These are phyloP conservation scores for Candida multigemmis DNA, from an alignment of 805 yeast species.

Conservation along the genomic window DNA sequence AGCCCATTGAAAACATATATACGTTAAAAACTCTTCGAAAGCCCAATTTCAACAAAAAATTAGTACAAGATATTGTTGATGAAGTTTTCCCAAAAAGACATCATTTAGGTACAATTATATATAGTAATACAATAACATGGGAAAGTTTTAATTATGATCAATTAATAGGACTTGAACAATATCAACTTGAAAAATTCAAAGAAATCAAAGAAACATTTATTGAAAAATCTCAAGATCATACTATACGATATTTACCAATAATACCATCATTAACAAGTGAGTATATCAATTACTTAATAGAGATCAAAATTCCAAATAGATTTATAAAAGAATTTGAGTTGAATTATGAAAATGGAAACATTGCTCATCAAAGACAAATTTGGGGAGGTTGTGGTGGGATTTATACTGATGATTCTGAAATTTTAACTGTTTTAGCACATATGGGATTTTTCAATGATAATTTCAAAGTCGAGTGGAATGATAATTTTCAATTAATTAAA, in stretches of 20 bases:
- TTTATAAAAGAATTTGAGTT: slow-evolving; percentile 29
- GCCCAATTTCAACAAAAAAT: slow-evolving; percentile 10
- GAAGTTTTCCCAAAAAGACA: slow-evolving; percentile 21
- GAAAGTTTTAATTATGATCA: slow-evolving; percentile 23
- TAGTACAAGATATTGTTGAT: slow-evolving; percentile 11
- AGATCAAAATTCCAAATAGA: slow-evolving; percentile 45
- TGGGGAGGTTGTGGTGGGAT: slow-evolving; percentile 84
- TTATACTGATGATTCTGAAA: slow-evolving; percentile 90
- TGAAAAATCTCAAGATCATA: slow-evolving; percentile 12
- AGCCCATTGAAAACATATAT: too few species aligned
- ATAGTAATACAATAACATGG: slow-evolving; percentile 48
- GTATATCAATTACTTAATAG: slow-evolving; percentile 35
- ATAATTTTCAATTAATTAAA: slow-evolving; percentile 8
- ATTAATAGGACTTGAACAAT: slow-evolving; percentile 21
- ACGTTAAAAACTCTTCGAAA: too few species aligned
- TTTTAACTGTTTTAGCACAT: slow-evolving; percentile 67
- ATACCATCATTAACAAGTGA: slow-evolving; percentile 29
- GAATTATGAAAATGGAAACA: slow-evolving; percentile 31
- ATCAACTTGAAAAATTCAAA: slow-evolving; percentile 17
- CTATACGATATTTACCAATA: slow-evolving; percentile 21
- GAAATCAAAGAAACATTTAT: slow-evolving; percentile 18
- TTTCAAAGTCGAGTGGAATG: slow-evolving; percentile 23
- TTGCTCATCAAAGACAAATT: slow-evolving; percentile 30
- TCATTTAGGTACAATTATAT: slow-evolving; percentile 47
- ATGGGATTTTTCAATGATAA: slow-evolving; percentile 49